Percentiles rank a stretch among this genome's conserved stretches.
Evolutionary conservation across 805 yeast species (phyloP).

Genomic region (Candida manassasensis): DNA sequence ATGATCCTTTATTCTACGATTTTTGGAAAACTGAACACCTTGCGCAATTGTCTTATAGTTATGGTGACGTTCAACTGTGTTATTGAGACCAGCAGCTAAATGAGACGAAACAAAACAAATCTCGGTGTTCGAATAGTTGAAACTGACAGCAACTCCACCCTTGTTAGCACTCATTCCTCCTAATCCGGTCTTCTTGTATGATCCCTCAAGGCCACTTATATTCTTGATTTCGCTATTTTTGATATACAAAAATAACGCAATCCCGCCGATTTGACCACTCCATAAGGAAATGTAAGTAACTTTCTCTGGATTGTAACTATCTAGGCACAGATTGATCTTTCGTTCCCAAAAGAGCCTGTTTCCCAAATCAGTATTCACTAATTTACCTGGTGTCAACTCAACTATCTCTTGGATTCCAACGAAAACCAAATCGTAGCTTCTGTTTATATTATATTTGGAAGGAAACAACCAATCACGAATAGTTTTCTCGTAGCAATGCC

Average conservation of each 20-base stretch:
- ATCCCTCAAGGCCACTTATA: constrained; percentile 61
- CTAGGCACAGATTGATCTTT: constrained; percentile 48
- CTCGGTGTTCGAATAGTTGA: constrained; percentile 59
- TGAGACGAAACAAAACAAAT: constrained; percentile 83
- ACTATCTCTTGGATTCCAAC: constrained; percentile 84
- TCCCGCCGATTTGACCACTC: constrained; percentile 84
- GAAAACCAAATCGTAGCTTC: constrained; percentile 62
- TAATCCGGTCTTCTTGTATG: constrained; percentile 84
- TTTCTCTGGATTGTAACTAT: constrained; percentile 26
- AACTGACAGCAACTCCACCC: constrained; percentile 74
- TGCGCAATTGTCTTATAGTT: constrained; percentile 77
- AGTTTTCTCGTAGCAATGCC: constrained; percentile 39
- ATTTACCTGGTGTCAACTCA: constrained; percentile 78
- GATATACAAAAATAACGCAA: constrained; percentile 65
- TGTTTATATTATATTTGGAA: constrained; percentile 9
- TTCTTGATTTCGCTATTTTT: constrained; percentile 47
- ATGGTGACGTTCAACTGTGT: constrained; percentile 76
- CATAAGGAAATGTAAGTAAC: constrained; percentile 54
- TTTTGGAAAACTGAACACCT: constrained; percentile 60
- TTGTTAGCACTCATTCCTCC: constrained; percentile 85
- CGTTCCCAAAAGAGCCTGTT: constrained; percentile 63
- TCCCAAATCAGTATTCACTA: constrained; percentile 69
- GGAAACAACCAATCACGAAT: constrained; percentile 46
- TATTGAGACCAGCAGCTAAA: constrained; percentile 87
- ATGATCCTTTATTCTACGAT: constrained; percentile 55